phyloP scores from a whole-genome alignment of 371 early-diverging fungal species.

The Apophysomyces elegans region DNA sequence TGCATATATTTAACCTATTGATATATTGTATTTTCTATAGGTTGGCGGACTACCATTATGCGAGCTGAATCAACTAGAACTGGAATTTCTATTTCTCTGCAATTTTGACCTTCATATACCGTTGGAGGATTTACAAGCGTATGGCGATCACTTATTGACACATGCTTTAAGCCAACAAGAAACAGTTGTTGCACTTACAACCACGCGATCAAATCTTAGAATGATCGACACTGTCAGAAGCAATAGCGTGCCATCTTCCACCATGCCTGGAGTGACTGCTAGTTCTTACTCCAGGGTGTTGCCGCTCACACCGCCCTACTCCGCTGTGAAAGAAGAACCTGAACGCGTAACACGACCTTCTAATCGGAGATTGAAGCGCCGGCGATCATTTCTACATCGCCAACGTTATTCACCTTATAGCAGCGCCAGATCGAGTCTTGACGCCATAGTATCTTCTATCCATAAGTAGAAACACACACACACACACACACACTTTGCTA shows the following conservation, averaged over 20 bases:
- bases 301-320: conserved; percentile 2
- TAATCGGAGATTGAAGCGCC: conserved; percentile 1
- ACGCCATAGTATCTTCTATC: conserved; percentile 1
- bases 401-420: background rate
- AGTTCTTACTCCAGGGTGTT: background rate
- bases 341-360: background rate
- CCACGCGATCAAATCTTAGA: background rate
- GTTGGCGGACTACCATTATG: conserved; percentile 86
- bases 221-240: background rate
- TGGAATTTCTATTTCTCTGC: conserved; percentile 86
- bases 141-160: conserved; percentile 61
- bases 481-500: background rate
- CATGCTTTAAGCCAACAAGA: conserved; percentile 26
- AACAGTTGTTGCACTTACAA: conserved; percentile 6
- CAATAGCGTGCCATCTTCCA: background rate
- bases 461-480: background rate
- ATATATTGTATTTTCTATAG: conserved; percentile 21
- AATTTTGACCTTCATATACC: conserved; percentile 81
- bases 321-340: background rate
- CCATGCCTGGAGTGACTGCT: conserved; percentile 1
- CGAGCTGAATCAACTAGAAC: conserved; percentile 88
- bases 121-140: conserved; percentile 71
- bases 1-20: no score
- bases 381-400: conserved; percentile 3
- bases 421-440: background rate